A percentile compares a stretch with the other conserved stretches of the same genome.
phyloP scores from a whole-genome alignment of 2,329 filamentous ascomycete species.

The Colletotrichum eremochloae region DNA sequence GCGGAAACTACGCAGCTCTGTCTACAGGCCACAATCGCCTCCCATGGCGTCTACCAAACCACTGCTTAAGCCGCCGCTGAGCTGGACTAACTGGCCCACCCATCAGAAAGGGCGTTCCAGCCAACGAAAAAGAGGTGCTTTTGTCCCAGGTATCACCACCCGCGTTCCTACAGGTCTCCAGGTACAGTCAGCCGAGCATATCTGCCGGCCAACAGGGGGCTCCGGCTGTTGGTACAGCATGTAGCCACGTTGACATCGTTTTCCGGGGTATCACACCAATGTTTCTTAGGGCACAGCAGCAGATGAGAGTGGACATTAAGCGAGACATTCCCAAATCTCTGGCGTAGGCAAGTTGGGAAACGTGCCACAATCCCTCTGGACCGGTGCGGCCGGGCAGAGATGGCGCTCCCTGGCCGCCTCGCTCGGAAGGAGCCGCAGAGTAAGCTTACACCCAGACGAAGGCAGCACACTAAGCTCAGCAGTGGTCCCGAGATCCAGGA shows the following conservation, averaged over 20 bases:
- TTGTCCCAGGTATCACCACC: not conserved
- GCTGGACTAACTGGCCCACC: not conserved
- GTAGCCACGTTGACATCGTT: not conserved
- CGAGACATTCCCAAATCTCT: not conserved
- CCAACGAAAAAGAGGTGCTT: not conserved
- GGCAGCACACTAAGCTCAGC: not conserved
- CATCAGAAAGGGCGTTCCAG: not conserved
- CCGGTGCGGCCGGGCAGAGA: no score
- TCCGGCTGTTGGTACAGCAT: not conserved
- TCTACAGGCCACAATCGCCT: not conserved
- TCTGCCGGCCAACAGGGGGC: not conserved
- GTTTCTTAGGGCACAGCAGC: not conserved
- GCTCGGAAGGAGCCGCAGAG: not conserved
- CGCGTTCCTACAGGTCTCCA: not conserved
- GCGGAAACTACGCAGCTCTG: no score
- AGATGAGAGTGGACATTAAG: not conserved
- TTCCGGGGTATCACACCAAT: not conserved
- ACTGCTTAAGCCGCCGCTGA: not conserved
- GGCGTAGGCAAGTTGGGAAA: not conserved
- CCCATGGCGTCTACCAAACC: not conserved
- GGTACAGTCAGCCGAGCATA: not conserved
- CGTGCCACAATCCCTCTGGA: not conserved
- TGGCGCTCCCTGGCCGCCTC: no score
- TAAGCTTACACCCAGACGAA: not conserved
- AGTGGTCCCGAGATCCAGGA: slow-evolving; percentile 9